Base-by-base conservation (phyloP, 768 basidiomycete species). In the Pisolithus marmoratus region DNA sequence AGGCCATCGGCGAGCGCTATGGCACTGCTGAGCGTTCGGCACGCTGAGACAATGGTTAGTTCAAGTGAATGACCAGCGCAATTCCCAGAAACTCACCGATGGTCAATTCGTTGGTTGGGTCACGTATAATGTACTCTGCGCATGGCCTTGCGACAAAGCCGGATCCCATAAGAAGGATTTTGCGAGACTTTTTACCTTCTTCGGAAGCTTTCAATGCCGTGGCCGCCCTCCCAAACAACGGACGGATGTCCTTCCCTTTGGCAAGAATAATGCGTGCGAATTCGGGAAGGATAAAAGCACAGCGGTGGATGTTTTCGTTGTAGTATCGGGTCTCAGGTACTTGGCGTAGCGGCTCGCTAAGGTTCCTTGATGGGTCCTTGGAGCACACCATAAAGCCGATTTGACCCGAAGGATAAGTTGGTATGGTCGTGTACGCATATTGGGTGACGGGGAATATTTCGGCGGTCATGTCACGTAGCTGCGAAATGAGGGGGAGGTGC, bases 341-440 rank as follows among this genome's bases (percentile, higher is more conserved):
- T 42, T 84, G 73, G 51, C 93, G 82, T 38, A 94, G 58, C 0
- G 94, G 87, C 19, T 75, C 82, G 48, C 75, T 79, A 56, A 99
- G 72, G 64, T 88, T 82, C 48, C 90, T 77, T 24, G 73, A 76
- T 15, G 73, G 69, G 26, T 85, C 85, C 71, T 88, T 94, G 50
- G 93, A 85, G 68, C 88, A 90, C 43, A 97, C 76, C 58, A 94
- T 78, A 73, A 94, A 94, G 22, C 96, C 94, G 62, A 98, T 99
- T 65, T 94, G 94, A 36, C 96, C 96, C n/a, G 90, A 87, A 19
- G 96, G 96, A 72, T 99, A 99, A 15, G 94, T 96, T 1, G 95
- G 95, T 58, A 98, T 94, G 20, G 94, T 97, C 54, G 94, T 94
- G 72, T 79, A 96, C 15, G 93, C 96, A 67, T 96, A 99, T 63